phyloP scores from a whole-genome alignment of 1,139 yeast species.

The Debaryomycetaceae sp. region DNA sequence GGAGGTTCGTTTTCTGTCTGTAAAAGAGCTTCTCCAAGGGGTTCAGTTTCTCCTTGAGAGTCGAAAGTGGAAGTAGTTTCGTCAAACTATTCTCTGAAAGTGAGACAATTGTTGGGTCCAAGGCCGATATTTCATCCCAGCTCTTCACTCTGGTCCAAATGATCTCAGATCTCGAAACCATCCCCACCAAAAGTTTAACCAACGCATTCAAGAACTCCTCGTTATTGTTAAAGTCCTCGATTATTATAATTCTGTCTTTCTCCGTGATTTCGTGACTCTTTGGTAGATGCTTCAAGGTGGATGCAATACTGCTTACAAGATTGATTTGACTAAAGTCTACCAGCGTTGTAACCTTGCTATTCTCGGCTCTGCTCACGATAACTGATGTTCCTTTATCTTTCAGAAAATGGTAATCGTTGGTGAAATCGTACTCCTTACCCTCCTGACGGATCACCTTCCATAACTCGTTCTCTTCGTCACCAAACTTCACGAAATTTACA shows the following conservation, averaged over 20 bases:
- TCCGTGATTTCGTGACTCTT: constrained; percentile 33
- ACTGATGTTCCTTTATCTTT: constrained; percentile 42
- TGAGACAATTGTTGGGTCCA: constrained; percentile 25
- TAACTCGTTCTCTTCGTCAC: constrained; percentile 2
- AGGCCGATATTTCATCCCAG: constrained; percentile 11
- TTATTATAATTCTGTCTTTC: constrained; percentile 43
- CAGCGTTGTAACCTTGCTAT: constrained; percentile 19
- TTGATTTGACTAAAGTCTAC: constrained; percentile 56
- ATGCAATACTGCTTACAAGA: constrained; percentile 60
- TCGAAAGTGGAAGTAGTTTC: constrained; percentile 6
- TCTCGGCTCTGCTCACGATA: constrained; percentile 18
- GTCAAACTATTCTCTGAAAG: constrained; percentile 13
- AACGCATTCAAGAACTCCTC: constrained; percentile 25
- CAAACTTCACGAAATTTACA: constrained; percentile 3
- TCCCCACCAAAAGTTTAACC: constrained; percentile 28
- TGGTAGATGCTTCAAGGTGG: constrained; percentile 61
- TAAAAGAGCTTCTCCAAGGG: constrained; percentile 13
- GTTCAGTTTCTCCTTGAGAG: constrained; percentile 8
- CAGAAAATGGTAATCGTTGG: constrained; percentile 27
- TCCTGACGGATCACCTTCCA: constrained; percentile 2
- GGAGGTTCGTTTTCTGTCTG: constrained; percentile 17
- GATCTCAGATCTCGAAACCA: constrained; percentile 21
- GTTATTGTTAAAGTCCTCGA: constrained; percentile 16
- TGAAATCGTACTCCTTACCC: constrained; percentile 11
- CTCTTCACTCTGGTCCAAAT: constrained; percentile 10